A percentile compares a stretch with the other conserved stretches of the same genome.
phyloP scores from a whole-genome alignment of 225 moss, liverwort and hornwort species.

The Climacium dendroides region DNA sequence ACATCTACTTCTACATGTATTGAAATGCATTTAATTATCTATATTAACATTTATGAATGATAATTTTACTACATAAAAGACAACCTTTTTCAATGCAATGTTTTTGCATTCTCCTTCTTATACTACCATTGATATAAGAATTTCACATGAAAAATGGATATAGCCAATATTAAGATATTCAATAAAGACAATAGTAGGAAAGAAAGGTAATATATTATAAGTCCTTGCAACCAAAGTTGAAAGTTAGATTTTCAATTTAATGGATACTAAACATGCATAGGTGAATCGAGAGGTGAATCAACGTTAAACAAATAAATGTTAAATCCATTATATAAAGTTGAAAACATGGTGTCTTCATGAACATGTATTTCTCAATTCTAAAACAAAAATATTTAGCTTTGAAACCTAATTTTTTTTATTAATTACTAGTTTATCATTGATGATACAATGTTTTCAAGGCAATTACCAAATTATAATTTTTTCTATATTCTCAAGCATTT shows the following conservation, averaged over 20 bases:
- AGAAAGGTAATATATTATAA: background rate
- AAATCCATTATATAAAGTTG: background rate
- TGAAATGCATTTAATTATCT: background rate
- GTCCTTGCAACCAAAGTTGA: accelerated
- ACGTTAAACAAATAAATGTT: background rate
- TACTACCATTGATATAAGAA: background rate
- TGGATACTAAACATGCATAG: background rate
- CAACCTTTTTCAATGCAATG: background rate
- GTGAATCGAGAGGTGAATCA: background rate
- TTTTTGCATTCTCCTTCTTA: background rate
- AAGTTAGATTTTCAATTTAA: background rate
- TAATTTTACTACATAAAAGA: background rate
- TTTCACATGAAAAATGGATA: background rate
- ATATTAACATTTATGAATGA: background rate
- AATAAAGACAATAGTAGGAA: background rate
- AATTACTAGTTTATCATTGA: background rate
- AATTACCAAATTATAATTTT: background rate
- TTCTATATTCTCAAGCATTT: background rate
- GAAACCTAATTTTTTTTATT: background rate
- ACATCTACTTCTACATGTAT: background rate
- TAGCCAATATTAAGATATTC: background rate
- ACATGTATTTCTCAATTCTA: no score
- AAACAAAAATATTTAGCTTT: background rate
- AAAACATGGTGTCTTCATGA: no score
- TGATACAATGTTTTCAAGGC: background rate